Conservation (phyloP, 2,329 filamentous ascomycete genomes). For the Trichoderma pleuroti region DNA sequence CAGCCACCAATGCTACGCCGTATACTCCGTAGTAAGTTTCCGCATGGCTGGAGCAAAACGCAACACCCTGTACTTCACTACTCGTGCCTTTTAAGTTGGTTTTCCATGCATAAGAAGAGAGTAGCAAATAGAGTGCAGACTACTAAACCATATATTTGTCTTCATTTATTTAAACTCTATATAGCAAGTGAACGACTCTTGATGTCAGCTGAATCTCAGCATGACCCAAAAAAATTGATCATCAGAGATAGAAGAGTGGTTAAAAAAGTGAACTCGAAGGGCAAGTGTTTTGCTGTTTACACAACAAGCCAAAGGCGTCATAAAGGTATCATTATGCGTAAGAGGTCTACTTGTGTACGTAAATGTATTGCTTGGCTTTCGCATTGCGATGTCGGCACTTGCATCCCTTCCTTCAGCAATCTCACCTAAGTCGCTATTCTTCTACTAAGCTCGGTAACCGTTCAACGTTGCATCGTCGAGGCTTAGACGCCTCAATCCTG, state of each 20-base stretch:
- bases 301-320: not conserved
- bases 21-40: not conserved
- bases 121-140: not conserved
- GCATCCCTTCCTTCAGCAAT: not conserved
- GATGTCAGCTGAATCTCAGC: no score
- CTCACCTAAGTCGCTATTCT: conserved; percentile 5
- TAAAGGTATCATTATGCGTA: not conserved
- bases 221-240: no score
- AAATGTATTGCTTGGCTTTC: not conserved
- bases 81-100: no score
- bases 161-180: no score
- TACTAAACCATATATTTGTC: no score
- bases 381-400: not conserved
- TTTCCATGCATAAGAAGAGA: not conserved
- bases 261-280: no score
- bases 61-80: not conserved
- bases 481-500: not conserved
- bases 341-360: not conserved
- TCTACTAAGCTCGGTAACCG: conserved; percentile 1
- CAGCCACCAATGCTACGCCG: not conserved
- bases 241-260: not conserved
- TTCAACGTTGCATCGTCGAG: not conserved
- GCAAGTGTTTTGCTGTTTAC: no score
- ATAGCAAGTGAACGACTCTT: no score
- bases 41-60: not conserved